Conservation (phyloP, 2,329 filamentous ascomycete species). For the Lithohypha guttulata region DNA sequence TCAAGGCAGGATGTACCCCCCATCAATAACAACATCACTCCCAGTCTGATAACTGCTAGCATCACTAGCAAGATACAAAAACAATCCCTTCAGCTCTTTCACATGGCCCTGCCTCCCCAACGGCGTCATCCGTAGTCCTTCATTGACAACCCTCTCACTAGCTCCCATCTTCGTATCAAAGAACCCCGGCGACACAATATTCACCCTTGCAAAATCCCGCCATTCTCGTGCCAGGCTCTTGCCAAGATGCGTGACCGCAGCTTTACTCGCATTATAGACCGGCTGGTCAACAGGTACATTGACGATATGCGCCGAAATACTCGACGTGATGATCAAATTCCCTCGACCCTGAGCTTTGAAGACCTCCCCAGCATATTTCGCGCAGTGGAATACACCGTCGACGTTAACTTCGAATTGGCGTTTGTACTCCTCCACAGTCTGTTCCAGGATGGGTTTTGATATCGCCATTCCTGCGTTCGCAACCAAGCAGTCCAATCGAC, state of each 20-base stretch:
- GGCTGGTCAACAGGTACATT: conserved; percentile 45
- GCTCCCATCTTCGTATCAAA: conserved; percentile 48
- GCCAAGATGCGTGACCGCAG: conserved; percentile 45
- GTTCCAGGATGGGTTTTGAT: conserved; percentile 46
- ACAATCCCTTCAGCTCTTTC: conserved; percentile 39
- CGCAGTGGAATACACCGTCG: conserved; percentile 38
- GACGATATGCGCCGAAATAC: conserved; percentile 41
- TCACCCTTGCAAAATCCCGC: conserved; percentile 48
- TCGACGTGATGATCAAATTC: conserved; percentile 44
- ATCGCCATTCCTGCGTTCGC: conserved; percentile 42
- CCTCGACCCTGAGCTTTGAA: conserved; percentile 37
- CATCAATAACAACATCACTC: conserved; percentile 37
- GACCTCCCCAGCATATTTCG: conserved; percentile 35
- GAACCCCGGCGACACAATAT: conserved; percentile 45
- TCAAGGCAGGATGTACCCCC: conserved; percentile 24
- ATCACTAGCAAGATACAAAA: conserved; percentile 39
- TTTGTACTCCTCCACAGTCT: conserved; percentile 41
- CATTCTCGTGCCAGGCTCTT: conserved; percentile 47
- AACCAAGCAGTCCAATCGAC: conserved; percentile 36
- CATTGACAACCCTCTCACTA: conserved; percentile 32
- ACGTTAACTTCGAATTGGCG: conserved; percentile 46
- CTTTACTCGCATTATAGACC: conserved; percentile 48
- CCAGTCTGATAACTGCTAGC: conserved; percentile 37
- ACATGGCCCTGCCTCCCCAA: conserved; percentile 31
- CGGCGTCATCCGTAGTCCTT: conserved; percentile 41